Evolutionary conservation across 1,284 basidiomycete species (phyloP), one percentile per base, ranked within the genome.

Genomic region (Apiotrichum mycotoxinovorans): DNA sequence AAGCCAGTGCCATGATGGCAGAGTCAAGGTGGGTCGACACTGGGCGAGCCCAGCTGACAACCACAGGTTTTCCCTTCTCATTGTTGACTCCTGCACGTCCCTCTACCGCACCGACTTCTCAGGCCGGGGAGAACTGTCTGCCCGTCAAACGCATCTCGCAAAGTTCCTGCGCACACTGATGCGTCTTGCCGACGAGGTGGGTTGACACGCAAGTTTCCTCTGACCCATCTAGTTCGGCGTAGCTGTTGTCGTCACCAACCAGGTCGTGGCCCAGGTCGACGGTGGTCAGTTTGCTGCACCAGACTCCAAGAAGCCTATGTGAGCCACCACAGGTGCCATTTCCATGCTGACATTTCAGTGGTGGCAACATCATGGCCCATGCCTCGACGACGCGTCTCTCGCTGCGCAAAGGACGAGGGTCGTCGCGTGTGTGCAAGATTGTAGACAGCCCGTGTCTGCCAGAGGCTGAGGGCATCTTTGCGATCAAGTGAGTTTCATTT

Each of bases 381-480:
- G 93, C 93, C 12, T 93, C 91, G 0, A 96, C 93, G 14, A 96
- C 93, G 50, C 84, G 91, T 84, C 76, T 98, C 30, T 91, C 94
- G 72, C 82, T 98, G 52, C 89, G 91, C 78, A 99, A 99, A 75
- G 89, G 88, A 30, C 84, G 95, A 38, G 96, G 89, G 11, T 88
- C 90, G 59, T 94, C 91, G 51, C 88, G 96, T 64, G 87, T 92
- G 47, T 96, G 93, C 79, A 95, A 94, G 78, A 95, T 98, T 63
- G 95, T 96, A 62, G 96, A 98, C 79, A 97, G 93, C 9, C 96
- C 96, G 0, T 98, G 94, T 78, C 81, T 99, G 42, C 96, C 96
- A 8, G 96, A 99, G 77, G 91, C 91, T 58, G 95, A 98, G 73
- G 92, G 89, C 3, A 88, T 91, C 62, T 98, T 98, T 74, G 89